Percentiles rank a stretch among this genome's conserved stretches.
Evolutionary conservation across 345 rosid species (phyloP).

Genomic region (Euphorbia lathyris): DNA sequence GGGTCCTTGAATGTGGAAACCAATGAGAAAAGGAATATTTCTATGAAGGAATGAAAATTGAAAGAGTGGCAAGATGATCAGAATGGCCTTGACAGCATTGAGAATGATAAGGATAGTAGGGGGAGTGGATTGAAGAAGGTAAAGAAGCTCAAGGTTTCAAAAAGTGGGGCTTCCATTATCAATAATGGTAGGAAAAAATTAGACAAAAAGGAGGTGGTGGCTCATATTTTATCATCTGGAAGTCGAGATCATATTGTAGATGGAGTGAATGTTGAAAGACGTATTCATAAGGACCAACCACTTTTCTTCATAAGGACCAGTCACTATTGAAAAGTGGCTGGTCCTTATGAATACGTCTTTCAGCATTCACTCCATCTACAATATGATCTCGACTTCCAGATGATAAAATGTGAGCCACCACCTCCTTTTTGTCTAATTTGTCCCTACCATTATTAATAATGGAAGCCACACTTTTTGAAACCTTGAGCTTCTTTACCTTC

Average conservation of each 20-base stretch:
- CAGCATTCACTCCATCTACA: slow-evolving; percentile 33
- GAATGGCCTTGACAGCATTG: slow-evolving; percentile 25
- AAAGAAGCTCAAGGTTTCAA: slow-evolving; percentile 31
- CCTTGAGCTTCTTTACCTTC: slow-evolving; percentile 35
- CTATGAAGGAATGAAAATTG: slow-evolving; percentile 44
- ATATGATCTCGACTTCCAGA: slow-evolving; percentile 24
- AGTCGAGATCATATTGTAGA: slow-evolving; percentile 29
- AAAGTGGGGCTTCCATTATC: slow-evolving; percentile 21
- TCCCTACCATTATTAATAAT: slow-evolving; percentile 20
- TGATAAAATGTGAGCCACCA: slow-evolving; percentile 4
- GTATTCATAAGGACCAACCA: slow-evolving; percentile 24
- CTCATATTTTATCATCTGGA: slow-evolving; percentile 8
- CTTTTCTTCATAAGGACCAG: too few species aligned
- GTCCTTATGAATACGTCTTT: slow-evolving; percentile 25
- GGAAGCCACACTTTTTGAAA: slow-evolving; percentile 25
- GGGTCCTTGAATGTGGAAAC: slow-evolving; percentile 38
- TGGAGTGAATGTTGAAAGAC: slow-evolving; percentile 29
- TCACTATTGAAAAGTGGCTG: too few species aligned
- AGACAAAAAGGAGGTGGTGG: slow-evolving; percentile 18
- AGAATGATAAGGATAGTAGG: slow-evolving; percentile 33
- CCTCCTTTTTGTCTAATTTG: slow-evolving; percentile 20
- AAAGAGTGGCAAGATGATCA: slow-evolving; percentile 32
- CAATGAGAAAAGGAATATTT: slow-evolving; percentile 28
- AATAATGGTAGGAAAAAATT: slow-evolving; percentile 19
- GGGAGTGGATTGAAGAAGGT: slow-evolving; percentile 32